phyloP scores from a whole-genome alignment of 345 rosid species.

The Diplotaxis tenuifolia region DNA sequence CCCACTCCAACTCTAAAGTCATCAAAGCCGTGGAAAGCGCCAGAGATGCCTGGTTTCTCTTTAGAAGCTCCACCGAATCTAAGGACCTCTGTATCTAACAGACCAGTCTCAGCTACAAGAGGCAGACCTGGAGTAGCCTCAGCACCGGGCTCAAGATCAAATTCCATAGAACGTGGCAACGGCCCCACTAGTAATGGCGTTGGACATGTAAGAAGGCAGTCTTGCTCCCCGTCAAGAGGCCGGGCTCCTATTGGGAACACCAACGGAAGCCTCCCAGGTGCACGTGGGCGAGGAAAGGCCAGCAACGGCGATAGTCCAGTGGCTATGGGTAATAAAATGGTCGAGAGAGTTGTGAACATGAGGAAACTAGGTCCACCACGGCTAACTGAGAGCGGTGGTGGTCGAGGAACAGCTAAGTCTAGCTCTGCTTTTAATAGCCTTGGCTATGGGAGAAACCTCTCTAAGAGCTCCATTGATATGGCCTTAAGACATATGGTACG shows the following conservation, averaged over 20 bases:
- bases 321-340: conserved; percentile 76
- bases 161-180: conserved; percentile 52
- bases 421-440: conserved; percentile 48
- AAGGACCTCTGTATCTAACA: conserved; percentile 56
- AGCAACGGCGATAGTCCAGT: conserved; percentile 51
- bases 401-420: conserved; percentile 32
- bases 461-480: conserved; percentile 88
- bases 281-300: conserved; percentile 36
- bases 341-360: conserved; percentile 88
- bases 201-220: conserved; percentile 40
- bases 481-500: conserved; percentile 87
- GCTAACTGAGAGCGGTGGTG: conserved; percentile 41
- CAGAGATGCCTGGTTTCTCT: conserved; percentile 57
- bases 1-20: conserved; percentile 66
- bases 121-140: conserved; percentile 61
- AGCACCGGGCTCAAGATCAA: conserved; percentile 46
- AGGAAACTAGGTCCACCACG: conserved; percentile 75
- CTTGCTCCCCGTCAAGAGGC: conserved; percentile 56
- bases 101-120: conserved; percentile 69
- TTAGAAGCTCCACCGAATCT: conserved; percentile 64
- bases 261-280: conserved; percentile 39
- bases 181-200: conserved; percentile 28
- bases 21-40: conserved; percentile 48
- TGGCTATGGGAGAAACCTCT: conserved; percentile 82
- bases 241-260: conserved; percentile 45